Conservation (phyloP, 2,329 filamentous ascomycete species). For the Pseudomassariella vexata region DNA sequence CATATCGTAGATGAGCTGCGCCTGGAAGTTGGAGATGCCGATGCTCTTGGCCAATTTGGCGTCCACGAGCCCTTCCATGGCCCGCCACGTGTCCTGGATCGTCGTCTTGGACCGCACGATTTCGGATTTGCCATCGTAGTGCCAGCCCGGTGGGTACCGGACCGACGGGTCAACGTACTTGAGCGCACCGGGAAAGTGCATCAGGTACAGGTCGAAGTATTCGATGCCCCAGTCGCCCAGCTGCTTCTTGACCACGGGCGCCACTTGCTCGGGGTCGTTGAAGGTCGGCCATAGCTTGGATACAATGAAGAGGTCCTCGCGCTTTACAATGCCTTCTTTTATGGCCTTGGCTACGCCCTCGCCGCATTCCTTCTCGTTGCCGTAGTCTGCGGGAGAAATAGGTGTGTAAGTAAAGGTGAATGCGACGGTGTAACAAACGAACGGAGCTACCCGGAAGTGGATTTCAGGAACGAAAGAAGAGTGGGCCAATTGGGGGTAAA, state of each 20-base stretch:
- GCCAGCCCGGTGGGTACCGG: slow-evolving; percentile 77
- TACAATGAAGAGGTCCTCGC: slow-evolving; percentile 84
- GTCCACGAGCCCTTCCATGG: slow-evolving; percentile 70
- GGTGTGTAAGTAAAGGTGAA: too few species aligned
- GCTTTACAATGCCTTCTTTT: slow-evolving; percentile 73
- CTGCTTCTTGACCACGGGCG: slow-evolving; percentile 70
- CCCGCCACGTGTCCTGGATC: slow-evolving; percentile 77
- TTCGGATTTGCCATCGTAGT: slow-evolving; percentile 56
- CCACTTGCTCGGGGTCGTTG: slow-evolving; percentile 73
- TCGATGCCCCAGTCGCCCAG: slow-evolving; percentile 78
- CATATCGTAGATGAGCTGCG: slow-evolving; percentile 70
- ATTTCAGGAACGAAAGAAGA: too few species aligned
- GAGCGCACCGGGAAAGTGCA: slow-evolving; percentile 84
- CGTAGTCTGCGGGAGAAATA: slow-evolving; percentile 55
- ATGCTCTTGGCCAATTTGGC: slow-evolving; percentile 66
- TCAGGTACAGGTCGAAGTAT: slow-evolving; percentile 85
- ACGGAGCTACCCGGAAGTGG: too few species aligned
- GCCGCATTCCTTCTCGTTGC: slow-evolving; percentile 74
- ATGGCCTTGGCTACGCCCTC: slow-evolving; percentile 74
- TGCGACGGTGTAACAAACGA: too few species aligned
- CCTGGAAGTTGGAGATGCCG: slow-evolving; percentile 80
- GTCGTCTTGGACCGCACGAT: slow-evolving; percentile 61
- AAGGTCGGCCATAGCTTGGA: slow-evolving; percentile 93
- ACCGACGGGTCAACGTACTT: slow-evolving; percentile 77
- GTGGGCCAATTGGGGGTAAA: not conserved